These are phyloP conservation scores for Sergeia podlipaevii DNA, from an alignment of 208 protist species.

Conservation along the genomic window DNA sequence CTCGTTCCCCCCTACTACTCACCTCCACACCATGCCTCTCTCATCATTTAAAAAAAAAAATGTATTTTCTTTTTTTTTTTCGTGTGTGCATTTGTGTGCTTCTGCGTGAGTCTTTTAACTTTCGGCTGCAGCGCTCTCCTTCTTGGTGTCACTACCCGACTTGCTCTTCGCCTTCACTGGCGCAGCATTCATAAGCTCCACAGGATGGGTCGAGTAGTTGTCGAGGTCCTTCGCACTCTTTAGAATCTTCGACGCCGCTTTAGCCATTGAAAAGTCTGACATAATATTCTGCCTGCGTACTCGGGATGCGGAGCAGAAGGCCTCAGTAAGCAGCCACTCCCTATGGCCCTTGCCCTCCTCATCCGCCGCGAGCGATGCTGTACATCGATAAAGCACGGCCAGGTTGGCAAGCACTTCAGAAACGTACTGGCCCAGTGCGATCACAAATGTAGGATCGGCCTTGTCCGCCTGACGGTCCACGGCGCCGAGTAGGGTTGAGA, in stretches of 20 bases:
- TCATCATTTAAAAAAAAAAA: constrained; percentile 6
- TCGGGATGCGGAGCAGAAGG: constrained; percentile 50
- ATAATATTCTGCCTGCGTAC: constrained; percentile 35
- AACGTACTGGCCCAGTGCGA: constrained; percentile 43
- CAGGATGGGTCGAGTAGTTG: constrained; percentile 62
- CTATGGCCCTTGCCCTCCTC: constrained; percentile 46
- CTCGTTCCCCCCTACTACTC: neutral
- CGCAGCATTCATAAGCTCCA: constrained; percentile 70
- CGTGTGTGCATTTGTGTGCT: constrained; percentile 1
- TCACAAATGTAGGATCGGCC: constrained; percentile 31
- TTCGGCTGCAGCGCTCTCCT: neutral
- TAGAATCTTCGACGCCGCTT: constrained; percentile 22
- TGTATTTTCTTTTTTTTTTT: constrained; percentile 1
- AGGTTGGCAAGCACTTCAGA: constrained; percentile 68
- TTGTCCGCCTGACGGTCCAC: constrained; percentile 19
- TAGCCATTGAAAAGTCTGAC: constrained; percentile 21
- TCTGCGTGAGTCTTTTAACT: constrained; percentile 5
- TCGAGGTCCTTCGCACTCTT: constrained; percentile 24
- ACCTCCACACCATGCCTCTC: constrained; percentile 6
- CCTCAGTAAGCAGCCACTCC: constrained; percentile 73
- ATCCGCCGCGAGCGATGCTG: constrained; percentile 47
- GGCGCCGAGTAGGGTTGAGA: constrained; percentile 28
- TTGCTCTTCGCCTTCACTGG: constrained; percentile 16
- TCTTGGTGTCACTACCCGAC: neutral
- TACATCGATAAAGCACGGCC: constrained; percentile 68